These are phyloP conservation scores for Ascoidea rubescens DNA, from an alignment of 805 yeast species.

Conservation along the genomic window DNA sequence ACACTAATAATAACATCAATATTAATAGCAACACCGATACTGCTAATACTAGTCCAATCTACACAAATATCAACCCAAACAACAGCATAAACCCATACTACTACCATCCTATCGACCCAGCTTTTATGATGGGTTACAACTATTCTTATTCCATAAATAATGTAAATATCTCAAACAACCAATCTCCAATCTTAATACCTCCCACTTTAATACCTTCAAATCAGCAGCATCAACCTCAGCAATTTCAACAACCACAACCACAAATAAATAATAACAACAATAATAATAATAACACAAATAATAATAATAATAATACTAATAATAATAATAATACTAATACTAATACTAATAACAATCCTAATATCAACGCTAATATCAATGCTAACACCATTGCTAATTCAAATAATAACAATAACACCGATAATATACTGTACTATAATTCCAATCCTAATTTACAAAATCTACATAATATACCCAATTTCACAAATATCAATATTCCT, in stretches of 20 bases:
- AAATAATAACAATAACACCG: no score
- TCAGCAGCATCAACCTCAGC: neutral
- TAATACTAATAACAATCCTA: neutral
- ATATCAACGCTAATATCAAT: neutral
- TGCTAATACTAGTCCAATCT: no score
- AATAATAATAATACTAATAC: no score
- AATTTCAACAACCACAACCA: neutral
- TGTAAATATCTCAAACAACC: neutral
- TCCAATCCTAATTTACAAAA: no score
- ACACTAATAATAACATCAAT: neutral
- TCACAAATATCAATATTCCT: no score
- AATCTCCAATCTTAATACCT: neutral
- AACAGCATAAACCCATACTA: neutral
- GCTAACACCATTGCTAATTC: neutral
- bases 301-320: no score
- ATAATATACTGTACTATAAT: no score
- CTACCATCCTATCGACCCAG: neutral
- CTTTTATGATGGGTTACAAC: no score
- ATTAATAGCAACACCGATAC: neutral
- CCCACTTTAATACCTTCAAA: neutral
- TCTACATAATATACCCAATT: no score
- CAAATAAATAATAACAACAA: neutral
- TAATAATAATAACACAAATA: neutral
- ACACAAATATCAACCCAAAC: neutral
- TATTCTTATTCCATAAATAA: no score